Evolutionary conservation across 2,329 filamentous ascomycete genomes (phyloP), one percentile per base, ranked within the genome.

Genomic region (Diaporthe velutina): DNA sequence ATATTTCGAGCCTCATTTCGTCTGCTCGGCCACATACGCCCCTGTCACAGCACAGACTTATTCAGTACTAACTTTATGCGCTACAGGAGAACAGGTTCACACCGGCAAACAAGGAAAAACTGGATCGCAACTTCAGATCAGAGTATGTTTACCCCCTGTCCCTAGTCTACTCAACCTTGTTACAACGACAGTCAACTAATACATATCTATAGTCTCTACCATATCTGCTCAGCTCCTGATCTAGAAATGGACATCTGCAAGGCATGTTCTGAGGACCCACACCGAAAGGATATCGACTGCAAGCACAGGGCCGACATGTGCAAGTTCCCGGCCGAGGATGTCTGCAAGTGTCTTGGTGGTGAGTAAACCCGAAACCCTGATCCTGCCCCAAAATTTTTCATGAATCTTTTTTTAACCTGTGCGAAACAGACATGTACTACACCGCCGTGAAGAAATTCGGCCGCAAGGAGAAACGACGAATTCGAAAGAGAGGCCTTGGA

Each of bases 271-370:
- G 61, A 67, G 4, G 61, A 67, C 45, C 61, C 61, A 2, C 45
- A 67, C 30, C 61, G 61, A 15, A 25, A 25, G 30, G 61, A 67
- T 45, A 22, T 67, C 13, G 61, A 67, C 28, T 67, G 61, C 61
- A 67, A 67, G 61, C 61, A 67, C 30, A 67, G 61, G 8, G 25
- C 30, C 30, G 61, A 67, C n/a, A 52, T 52, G 61, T 67, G 61
- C 61, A 52, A 52, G 42, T 50, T 50, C 33, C 19, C 19, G 8
- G 7, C 33, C 1, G 30, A 67, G 33, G 61, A 67, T 52, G 61
- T 67, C 33, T 67, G 61, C 61, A 67, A 67, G 33, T 52, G 45
- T 28, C 61, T 67, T 25, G 22, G 22, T 25, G 61, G 61, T 67
- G 28, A 50, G 61, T 35, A 5, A 38, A 22, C 19, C 4, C 6